Base-by-base conservation (phyloP, 345 rosid species). In the Syzygium aromaticum region DNA sequence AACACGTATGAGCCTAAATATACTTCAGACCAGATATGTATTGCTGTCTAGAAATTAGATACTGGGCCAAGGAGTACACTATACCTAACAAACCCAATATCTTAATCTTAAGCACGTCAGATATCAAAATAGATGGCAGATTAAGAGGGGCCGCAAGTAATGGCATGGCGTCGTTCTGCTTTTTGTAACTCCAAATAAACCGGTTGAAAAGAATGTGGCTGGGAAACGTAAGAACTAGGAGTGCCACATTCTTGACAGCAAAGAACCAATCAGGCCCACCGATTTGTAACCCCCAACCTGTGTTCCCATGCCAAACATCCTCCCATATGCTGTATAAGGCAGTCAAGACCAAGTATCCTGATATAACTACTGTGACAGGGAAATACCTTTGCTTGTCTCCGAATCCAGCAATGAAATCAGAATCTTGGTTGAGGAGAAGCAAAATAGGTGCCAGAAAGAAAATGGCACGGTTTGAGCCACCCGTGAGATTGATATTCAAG, bases 351-450 rank as follows among this genome's bases (percentile, higher is more conserved):
- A 96, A 91, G 89, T 95, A 96, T 46, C 93, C 92, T 11, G 98
- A 95, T 92, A 98, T 94, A 19, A 92, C 95, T 28, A 92, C 90
- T 27, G 93, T 89, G 53, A 98, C 99, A 5, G 99, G 99, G 94
- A 98, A 98, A 86, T 98, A 98, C 91, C 99, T 96, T 87, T 98
- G 99, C 88, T 96, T 98, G 90, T 96, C 99, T 52, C 99, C 98
- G 7, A 98, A 98, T 85, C 99, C 99, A 43, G 99, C 97, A 49
- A 96, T 94, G 85, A 96, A 96, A 90, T 98, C 98, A 3, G 99
- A 95, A 91, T 98, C 99, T 93, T 98, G 99, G 94, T 98, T 98
- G 85, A 98, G 98, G 40, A 98, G 98, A 53, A 98, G 93, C 85
- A 98, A 90, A 88, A 98, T 95, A 23, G 99, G 99, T 84, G 99